phyloP scores from a whole-genome alignment of 306 rosid species.

The Pueraria montana region DNA sequence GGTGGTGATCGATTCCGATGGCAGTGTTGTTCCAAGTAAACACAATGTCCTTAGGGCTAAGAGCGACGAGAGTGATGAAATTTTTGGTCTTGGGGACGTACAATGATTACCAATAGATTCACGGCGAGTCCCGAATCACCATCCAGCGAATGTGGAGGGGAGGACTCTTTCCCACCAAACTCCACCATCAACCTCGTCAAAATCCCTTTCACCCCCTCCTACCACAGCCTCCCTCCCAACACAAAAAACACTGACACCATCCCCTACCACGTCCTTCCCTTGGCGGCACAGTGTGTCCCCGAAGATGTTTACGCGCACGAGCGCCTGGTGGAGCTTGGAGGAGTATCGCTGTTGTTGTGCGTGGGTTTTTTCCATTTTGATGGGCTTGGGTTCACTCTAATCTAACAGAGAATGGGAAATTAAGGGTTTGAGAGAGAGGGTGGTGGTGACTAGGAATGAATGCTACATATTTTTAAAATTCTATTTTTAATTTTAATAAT shows the following conservation, averaged over 20 bases:
- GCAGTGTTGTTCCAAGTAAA: slow-evolving; percentile 93
- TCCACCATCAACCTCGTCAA: too few relatives aligned
- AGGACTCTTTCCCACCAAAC: too few relatives aligned
- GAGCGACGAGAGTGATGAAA: slow-evolving; percentile 84
- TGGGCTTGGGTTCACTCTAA: neutral
- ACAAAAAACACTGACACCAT: too few relatives aligned
- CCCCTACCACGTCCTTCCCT: slow-evolving; percentile 77
- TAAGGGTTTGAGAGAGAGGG: neutral
- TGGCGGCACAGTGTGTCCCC: slow-evolving; percentile 55
- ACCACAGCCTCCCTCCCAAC: too few relatives aligned
- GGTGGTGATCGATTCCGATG: slow-evolving; percentile 83
- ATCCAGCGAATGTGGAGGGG: slow-evolving; percentile 83
- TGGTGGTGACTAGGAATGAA: slow-evolving; percentile 29
- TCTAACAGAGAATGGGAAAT: neutral
- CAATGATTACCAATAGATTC: slow-evolving; percentile 82
- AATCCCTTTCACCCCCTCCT: too few relatives aligned
- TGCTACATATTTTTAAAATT: too few relatives aligned
- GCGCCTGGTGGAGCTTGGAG: slow-evolving; percentile 74
- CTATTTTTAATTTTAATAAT: too few relatives aligned
- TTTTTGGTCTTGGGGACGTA: slow-evolving; percentile 94
- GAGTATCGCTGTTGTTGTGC: slow-evolving; percentile 80
- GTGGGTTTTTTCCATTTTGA: slow-evolving; percentile 35
- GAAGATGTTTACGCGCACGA: slow-evolving; percentile 61
- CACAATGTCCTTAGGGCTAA: slow-evolving; percentile 72
- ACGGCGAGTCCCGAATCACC: slow-evolving; percentile 80